These are phyloP conservation scores for Rhodamnia argentea DNA, from an alignment of 345 rosid species.

Conservation along the genomic window DNA sequence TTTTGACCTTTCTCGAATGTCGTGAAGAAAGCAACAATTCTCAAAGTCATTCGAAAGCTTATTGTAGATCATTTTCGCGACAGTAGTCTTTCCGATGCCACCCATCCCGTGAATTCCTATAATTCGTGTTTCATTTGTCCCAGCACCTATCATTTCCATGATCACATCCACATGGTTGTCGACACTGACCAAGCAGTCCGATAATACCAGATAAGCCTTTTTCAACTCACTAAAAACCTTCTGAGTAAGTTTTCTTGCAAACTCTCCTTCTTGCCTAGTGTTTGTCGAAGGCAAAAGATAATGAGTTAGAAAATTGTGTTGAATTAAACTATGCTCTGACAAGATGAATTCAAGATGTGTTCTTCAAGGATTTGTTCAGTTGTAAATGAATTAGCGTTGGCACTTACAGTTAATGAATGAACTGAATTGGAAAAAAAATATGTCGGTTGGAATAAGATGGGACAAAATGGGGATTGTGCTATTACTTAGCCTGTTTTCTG, in stretches of 20 bases:
- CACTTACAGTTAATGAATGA: accelerated
- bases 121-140: not conserved
- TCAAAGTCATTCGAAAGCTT: not conserved
- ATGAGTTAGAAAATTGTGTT: not conserved
- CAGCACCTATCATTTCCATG: not conserved
- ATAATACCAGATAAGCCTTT: not conserved
- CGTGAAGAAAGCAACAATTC: not conserved
- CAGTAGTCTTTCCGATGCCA: conserved; percentile 1
- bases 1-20: too few species aligned
- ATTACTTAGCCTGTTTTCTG: too few species aligned
- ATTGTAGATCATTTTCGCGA: not conserved
- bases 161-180: not conserved
- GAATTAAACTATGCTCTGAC: accelerated
- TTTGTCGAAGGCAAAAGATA: not conserved
- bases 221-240: not conserved
- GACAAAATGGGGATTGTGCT: too few species aligned
- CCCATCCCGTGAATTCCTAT: conserved; percentile 4
- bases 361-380: not conserved
- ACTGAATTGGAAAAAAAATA: accelerated
- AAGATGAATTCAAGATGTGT: accelerated
- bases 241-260: not conserved
- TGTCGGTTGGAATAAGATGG: too few species aligned
- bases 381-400: not conserved
- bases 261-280: not conserved
- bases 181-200: not conserved